phyloP scores from a whole-genome alignment of 2,329 filamentous ascomycete genomes.

The Aspergillus carbonarius region DNA sequence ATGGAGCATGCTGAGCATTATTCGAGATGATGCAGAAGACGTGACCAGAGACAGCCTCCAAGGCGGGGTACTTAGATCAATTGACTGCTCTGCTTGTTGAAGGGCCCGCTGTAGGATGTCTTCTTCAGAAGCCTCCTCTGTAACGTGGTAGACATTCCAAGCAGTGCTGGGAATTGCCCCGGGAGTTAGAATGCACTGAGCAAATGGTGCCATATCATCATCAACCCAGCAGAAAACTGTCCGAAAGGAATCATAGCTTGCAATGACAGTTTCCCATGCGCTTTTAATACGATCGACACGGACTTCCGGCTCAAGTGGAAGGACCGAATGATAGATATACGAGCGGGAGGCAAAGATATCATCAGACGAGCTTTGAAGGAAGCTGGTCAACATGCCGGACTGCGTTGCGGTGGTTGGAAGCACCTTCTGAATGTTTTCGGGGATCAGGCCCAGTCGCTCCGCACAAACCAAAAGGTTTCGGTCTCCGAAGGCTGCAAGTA shows the following conservation, averaged over 20 bases:
- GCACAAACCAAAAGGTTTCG: slow-evolving; percentile 19
- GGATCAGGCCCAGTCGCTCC: slow-evolving; percentile 17
- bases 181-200: slow-evolving; percentile 30
- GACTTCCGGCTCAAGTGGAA: slow-evolving; percentile 25
- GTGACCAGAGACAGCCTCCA: slow-evolving; percentile 27
- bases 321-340: slow-evolving; percentile 34
- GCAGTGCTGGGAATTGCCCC: slow-evolving; percentile 11
- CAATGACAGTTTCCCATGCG: slow-evolving; percentile 27
- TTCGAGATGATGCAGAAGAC: not conserved
- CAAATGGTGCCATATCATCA: slow-evolving; percentile 37
- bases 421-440: slow-evolving; percentile 26
- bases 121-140: slow-evolving; percentile 14
- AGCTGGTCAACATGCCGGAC: slow-evolving; percentile 38
- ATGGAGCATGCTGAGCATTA: slow-evolving; percentile 39
- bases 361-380: slow-evolving; percentile 24
- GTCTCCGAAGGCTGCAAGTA: slow-evolving; percentile 18
- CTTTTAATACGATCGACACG: slow-evolving; percentile 22
- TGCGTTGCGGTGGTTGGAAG: slow-evolving; percentile 37
- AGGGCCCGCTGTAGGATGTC: slow-evolving; percentile 20
- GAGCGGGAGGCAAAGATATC: slow-evolving; percentile 19
- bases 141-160: slow-evolving; percentile 19
- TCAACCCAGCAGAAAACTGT: slow-evolving; percentile 34
- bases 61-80: slow-evolving; percentile 18
- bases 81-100: slow-evolving; percentile 20
- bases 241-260: slow-evolving; percentile 33